Base-by-base conservation (phyloP, 2,329 filamentous ascomycete species). In the Fusarium chaquense region DNA sequence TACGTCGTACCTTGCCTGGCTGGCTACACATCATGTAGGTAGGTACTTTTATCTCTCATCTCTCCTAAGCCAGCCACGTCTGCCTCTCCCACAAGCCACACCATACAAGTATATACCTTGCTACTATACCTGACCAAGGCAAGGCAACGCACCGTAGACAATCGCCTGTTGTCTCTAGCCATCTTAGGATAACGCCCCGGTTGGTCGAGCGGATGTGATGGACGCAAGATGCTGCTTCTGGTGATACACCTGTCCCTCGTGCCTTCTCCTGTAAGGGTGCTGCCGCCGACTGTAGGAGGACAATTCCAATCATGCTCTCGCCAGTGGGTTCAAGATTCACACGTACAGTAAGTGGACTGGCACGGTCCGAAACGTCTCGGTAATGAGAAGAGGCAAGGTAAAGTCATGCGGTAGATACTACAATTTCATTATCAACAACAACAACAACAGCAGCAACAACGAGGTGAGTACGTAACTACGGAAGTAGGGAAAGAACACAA, bases 61-160 rank as follows among this genome's bases (percentile, higher is more conserved):
- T 58, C 52, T 65, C 65, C 59, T 50, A 41, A 43, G 68, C 67
- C 68, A 71, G 68, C 68, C 64, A 71, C 68, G 55, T 71, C 55
- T 61, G 35, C 47, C 45, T 44, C 45, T 60, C 24, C 58, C 50
- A 69, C 65, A 69, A 67, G 66, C 66, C 66, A 65, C 62, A 65
- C 52, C 52, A 51, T 51, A 35, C 38, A 51, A 33, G 46, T 41
- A 33, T 41, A 58, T 63, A 47, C 60, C 58, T 63, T 56, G 58
- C 30, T 63, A 26, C 35, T 62, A 54, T 62, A 54, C 57, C 57
- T 62, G 58, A 54, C 49, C 58, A 52, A 62, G 44, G 43, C 32
- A 46, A 46, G 32, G 51, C 40, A 54, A 43, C 52, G 58, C 22
- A 63, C 49, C 54, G 62, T 33, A 68, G 62, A 60, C 54, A 67